These are phyloP conservation scores for Colletotrichum tanaceti DNA, from an alignment of 2,329 filamentous ascomycete species.

Conservation along the genomic window DNA sequence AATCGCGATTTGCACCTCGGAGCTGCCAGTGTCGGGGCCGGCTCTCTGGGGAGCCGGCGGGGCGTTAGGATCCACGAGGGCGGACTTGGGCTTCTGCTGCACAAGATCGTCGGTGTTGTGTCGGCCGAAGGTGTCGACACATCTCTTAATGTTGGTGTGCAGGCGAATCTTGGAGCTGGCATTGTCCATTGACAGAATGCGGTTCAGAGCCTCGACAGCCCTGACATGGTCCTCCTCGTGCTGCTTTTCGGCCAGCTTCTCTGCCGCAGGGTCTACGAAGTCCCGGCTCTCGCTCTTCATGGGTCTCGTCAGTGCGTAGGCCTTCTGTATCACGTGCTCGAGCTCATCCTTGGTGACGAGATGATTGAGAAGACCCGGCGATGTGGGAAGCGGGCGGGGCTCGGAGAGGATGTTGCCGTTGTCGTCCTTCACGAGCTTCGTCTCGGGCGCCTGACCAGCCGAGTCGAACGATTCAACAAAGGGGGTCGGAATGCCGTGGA, in stretches of 20 bases:
- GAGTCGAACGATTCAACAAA: conserved; percentile 86
- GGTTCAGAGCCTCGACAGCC: conserved; percentile 79
- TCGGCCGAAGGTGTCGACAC: conserved; percentile 87
- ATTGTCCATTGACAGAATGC: conserved; percentile 83
- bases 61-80: conserved; percentile 54
- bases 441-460: conserved; percentile 61
- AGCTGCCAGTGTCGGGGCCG: conserved; percentile 94
- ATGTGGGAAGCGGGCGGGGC: conserved; percentile 58
- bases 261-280: conserved; percentile 54
- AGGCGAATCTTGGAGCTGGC: conserved; percentile 81
- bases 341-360: conserved; percentile 78
- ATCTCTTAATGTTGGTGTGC: conserved; percentile 85
- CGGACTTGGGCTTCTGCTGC: conserved; percentile 67
- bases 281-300: conserved; percentile 50
- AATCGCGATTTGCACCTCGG: conserved; percentile 97
- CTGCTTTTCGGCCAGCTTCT: conserved; percentile 50
- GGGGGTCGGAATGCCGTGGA: conserved; percentile 82
- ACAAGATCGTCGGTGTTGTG: conserved; percentile 85
- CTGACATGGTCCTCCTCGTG: conserved; percentile 71
- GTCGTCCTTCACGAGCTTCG: conserved; percentile 52
- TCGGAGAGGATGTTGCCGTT: conserved; percentile 56
- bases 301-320: conserved; percentile 75
- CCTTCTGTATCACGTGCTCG: conserved; percentile 72
- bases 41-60: conserved; percentile 66
- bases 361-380: conserved; percentile 75